Evolutionary conservation across 2,329 filamentous ascomycete species (phyloP), one percentile per base, ranked within the genome.

Genomic region (Westerdykella aurantiaca): DNA sequence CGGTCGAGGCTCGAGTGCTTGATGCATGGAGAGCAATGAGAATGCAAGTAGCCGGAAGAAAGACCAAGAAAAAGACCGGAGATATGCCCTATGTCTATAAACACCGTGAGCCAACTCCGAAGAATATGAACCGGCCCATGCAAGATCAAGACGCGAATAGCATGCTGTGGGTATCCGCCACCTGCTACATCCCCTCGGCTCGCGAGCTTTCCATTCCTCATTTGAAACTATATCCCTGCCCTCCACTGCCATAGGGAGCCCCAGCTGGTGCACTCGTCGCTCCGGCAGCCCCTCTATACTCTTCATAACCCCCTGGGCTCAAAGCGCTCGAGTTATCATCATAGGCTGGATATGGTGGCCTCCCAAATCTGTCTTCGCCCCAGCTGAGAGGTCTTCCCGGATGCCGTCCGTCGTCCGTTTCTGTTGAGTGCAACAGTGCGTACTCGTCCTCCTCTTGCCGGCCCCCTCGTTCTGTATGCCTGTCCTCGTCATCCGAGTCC

Each of bases 401-500:
- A 47, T 71, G 69, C 39, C 60, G 49, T 6, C 64, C 64, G 17
- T 67, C 63, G 13, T 69, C 64, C 14, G 64, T 66, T n/a, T 69
- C 64, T 2, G 60, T 64, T 12, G 50, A 56, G 39, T 77, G 70
- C 10, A 79, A 60, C 5, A 77, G 63, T 10, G 74, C 72, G 47
- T 78, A 77, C 42, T 72, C 69, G 44, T 73, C 70, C 49, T 78
- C 74, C 40, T 75, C 70, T 39, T 75, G 70, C 31, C 68, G 69
- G 31, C 67, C 64, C 45, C 67, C 68, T 39, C 60, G 67, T 41
- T 67, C 61, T 6, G 63, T 63, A 31, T 48, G 57, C 12, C 66
- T 66, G 42, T 68, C 62, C 34, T 69, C 64, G n/a, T 68, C 65
- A 43, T 71, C 66, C 39, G 61, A 52, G 42, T 69, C 62, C 48